Base-by-base conservation (phyloP, 495 filamentous ascomycete species). In the Hamigera avellanea region DNA sequence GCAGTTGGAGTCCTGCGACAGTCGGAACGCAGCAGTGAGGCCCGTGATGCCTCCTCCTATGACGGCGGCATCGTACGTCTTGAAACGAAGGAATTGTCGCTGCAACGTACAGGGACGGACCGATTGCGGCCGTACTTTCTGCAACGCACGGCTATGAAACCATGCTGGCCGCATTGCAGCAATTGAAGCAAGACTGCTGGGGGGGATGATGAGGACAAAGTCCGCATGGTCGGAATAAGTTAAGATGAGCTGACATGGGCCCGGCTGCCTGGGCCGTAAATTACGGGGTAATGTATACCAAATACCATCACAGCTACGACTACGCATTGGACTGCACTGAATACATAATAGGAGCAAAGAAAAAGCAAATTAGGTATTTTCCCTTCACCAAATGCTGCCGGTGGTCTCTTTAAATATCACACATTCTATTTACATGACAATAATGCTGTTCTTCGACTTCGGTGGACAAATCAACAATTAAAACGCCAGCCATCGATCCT, bases 11-110 rank as follows among this genome's bases (percentile, higher is more conserved):
- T 72, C 54, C 30, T 72, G 72, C 5, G 73, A 52, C 12, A 94
- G 60, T 52, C 79, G 83, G 60, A 78, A 85, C 14, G 88, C 88
- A 23, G 76, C 70, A 18, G 83, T 74, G 34, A 99, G 73, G 25
- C 93, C 93, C 12, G 89, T 91, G 49, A 99, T 83, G 34, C 93
- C 93, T 37, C 78, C 89, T 25, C 93, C 91, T 10, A 94, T 57
- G 13, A 95, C 69, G 26, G 83, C 87, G 42, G 82, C 72, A 45
- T 73, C 53, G 42, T 64, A 63, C 13, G 53, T 48, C 27, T 38
- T 34, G 23, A 34, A 40, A 32, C 49, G 45, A 29, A 35, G 13
- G 33, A 16, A 38, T 46, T 49, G 50, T 32, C 40, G 27, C 26
- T 45, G 40, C 14, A 19, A 42, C 25, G 48, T 49, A 32, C 45